Conservation (phyloP, 192 early-diverging fungal species). For the Tieghemiomyces parasiticus region DNA sequence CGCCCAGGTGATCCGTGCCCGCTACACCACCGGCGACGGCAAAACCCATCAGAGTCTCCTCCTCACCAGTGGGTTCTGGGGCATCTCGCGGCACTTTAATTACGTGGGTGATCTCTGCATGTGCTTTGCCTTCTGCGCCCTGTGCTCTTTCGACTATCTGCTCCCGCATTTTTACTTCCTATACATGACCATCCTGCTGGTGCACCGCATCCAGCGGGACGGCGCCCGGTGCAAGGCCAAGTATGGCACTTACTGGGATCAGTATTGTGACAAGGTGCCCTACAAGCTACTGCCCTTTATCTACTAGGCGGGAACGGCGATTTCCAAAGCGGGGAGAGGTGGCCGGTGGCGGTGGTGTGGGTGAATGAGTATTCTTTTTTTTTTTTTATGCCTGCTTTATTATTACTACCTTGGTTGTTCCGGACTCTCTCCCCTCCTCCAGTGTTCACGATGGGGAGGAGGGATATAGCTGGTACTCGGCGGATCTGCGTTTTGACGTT, state of each 20-base stretch:
- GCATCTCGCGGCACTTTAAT: slow-evolving; percentile 72
- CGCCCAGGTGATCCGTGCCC: slow-evolving; percentile 52
- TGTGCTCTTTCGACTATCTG: slow-evolving; percentile 47
- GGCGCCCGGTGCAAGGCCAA: slow-evolving; percentile 56
- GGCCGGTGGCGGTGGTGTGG: no score
- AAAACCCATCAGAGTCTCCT: slow-evolving; percentile 46
- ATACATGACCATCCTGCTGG: slow-evolving; percentile 59
- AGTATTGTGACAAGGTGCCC: slow-evolving; percentile 44
- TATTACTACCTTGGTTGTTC: no score
- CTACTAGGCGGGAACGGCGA: no score
- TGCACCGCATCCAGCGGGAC: slow-evolving; percentile 53
- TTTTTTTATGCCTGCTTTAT: no score
- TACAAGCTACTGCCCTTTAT: slow-evolving; percentile 40
- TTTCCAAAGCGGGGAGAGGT: no score
- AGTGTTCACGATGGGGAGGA: no score
- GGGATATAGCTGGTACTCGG: no score
- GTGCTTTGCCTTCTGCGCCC: slow-evolving; percentile 53
- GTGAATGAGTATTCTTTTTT: no score
- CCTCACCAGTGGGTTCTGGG: slow-evolving; percentile 66
- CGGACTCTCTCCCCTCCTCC: no score
- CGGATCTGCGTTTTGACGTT: no score
- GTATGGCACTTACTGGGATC: slow-evolving; percentile 71
- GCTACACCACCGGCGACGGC: slow-evolving; percentile 57
- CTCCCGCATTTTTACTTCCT: slow-evolving; percentile 70
- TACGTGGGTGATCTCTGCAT: slow-evolving; percentile 66